Evolutionary conservation across 768 basidiomycete species (phyloP).

Genomic region (Mycena epipterygia): DNA sequence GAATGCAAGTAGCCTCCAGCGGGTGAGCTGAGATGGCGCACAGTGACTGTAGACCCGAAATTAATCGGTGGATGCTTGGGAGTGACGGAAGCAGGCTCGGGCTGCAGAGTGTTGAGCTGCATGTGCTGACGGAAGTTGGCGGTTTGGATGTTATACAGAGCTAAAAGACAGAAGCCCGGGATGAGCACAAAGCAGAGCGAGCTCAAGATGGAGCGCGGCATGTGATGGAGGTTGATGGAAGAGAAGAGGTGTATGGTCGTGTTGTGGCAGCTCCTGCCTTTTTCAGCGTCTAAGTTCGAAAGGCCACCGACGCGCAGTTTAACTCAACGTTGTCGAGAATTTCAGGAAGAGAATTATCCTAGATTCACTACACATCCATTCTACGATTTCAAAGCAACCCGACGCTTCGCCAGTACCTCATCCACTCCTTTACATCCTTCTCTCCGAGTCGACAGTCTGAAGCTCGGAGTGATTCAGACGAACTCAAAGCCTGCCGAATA

Average conservation of each 20-base stretch:
- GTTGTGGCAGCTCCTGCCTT: not conserved
- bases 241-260: not conserved
- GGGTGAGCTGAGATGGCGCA: not conserved
- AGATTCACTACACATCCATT: too few species aligned
- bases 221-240: too few species aligned
- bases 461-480: slow-evolving; percentile 7
- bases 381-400: not conserved
- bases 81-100: not conserved
- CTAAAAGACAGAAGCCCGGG: not conserved
- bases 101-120: not conserved
- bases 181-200: slow-evolving; percentile 2
- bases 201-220: slow-evolving; percentile 17
- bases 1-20: slow-evolving; percentile 1
- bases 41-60: not conserved
- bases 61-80: not conserved
- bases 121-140: not conserved
- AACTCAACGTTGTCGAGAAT: too few species aligned
- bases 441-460: not conserved
- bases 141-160: slow-evolving; percentile 3
- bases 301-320: too few species aligned
- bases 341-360: too few species aligned
- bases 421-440: slow-evolving; percentile 30
- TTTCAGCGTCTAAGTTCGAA: too few species aligned
- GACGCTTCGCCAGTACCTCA: slow-evolving; percentile 31
- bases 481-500: not conserved